Evolutionary conservation across 495 filamentous ascomycete genomes (phyloP).

Genomic region (Xylaria bambusicola): DNA sequence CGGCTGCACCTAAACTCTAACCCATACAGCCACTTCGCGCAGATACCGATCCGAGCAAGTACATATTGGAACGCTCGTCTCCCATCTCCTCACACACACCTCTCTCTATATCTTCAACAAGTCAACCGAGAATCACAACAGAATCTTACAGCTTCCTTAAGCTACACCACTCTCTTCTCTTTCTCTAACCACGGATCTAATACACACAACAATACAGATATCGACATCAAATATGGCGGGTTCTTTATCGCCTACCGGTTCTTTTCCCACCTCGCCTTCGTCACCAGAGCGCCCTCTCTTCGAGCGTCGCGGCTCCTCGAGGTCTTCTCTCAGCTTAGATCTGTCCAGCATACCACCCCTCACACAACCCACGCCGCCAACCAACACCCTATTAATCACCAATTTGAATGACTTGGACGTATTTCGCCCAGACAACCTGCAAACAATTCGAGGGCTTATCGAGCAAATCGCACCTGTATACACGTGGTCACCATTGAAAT

Average conservation of each 20-base stretch:
- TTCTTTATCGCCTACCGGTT: conserved; percentile 35
- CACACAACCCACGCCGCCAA: conserved; percentile 75
- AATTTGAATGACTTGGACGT: conserved; percentile 76
- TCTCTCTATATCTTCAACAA: no score
- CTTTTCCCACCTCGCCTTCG: conserved; percentile 32
- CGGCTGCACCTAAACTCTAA: neutral
- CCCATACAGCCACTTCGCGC: conserved; percentile 10
- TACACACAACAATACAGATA: neutral
- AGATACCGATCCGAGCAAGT: neutral
- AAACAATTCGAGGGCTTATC: conserved; percentile 74
- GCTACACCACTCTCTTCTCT: no score
- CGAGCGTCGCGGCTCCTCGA: conserved; percentile 37
- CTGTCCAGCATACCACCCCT: conserved; percentile 78
- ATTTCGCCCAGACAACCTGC: conserved; percentile 76
- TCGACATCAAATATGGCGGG: conserved; percentile 26
- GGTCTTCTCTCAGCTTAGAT: conserved; percentile 73
- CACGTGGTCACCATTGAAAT: conserved; percentile 89
- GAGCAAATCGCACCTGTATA: conserved; percentile 68
- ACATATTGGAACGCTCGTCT: no score
- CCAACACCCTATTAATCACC: conserved; percentile 93
- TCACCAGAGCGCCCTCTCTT: conserved; percentile 16
- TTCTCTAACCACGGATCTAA: no score
- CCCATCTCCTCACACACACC: conserved; percentile 6
- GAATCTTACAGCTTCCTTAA: no score
- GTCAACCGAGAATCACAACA: no score